Base-by-base conservation (phyloP, 495 filamentous ascomycete genomes). In the Aspergillus saccharolyticus region DNA sequence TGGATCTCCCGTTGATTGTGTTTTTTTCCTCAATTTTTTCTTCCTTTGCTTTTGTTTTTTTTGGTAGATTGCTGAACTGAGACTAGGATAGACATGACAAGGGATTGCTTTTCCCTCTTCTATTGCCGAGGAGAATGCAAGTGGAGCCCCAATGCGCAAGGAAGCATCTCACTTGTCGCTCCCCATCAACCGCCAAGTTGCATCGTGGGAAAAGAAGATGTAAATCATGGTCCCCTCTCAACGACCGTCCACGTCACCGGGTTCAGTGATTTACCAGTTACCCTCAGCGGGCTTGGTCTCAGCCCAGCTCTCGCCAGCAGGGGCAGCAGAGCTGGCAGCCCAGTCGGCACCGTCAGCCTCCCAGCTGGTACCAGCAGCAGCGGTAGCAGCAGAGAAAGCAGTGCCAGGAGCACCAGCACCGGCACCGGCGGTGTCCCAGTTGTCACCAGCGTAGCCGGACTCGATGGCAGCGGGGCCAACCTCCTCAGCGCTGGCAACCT, bases 401-500 rank as follows among this genome's bases (percentile, higher is more conserved):
- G 76, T 69, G 66, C 83, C 82, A 52, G 80, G 77, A 63, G 76
- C 78, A 70, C 82, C 82, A 61, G 77, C 78, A 63, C 79, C 76
- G 62, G 82, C 83, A 61, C 80, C 79, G 74, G 85, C 84, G 54
- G 68, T 70, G 56, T 77, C 74, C 70, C 77, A 79, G 69, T 74
- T 78, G 50, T 79, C 80, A 77, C 76, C 83, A 69, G 66, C 81
- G 79, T 94, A 97, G 66, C 89, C 89, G 63, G 84, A 73, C 71
- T 96, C 91, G 64, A 91, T 81, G 65, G 90, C 84, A 66, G 75
- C 83, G 60, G 88, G 63, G 66, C 87, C 91, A 68, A 89, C 88
- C 79, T 97, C 92, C 65, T 97, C 94, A 58, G 81, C 87, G 69
- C 83, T 84, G 49, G 89, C 81, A 57, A 84, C 75, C 83, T 86